Conservation (phyloP, 2,329 filamentous ascomycete species). For the Bipolaris bicolor region DNA sequence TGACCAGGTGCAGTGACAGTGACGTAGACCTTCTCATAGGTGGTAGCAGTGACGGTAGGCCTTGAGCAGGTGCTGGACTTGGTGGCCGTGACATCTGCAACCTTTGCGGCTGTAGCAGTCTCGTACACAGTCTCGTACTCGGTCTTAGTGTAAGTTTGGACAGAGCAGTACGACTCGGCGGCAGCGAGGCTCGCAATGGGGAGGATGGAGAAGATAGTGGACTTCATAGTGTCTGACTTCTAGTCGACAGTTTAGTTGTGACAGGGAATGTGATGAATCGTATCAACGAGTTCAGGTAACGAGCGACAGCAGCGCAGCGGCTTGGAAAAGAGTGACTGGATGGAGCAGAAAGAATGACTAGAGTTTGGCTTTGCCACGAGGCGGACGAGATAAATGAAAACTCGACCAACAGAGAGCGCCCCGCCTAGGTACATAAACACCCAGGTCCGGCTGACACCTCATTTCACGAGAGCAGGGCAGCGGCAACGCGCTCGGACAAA, state of each 20-base stretch:
- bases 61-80: conserved; percentile 11
- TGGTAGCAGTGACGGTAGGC: conserved; percentile 28
- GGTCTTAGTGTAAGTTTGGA: conserved; percentile 26
- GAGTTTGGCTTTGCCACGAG: conserved; percentile 13
- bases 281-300: conserved; percentile 21
- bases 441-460: conserved; percentile 13
- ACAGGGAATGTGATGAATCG: conserved; percentile 6
- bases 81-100: conserved; percentile 6
- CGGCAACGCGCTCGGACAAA: conserved; percentile 14
- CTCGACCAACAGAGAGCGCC: conserved; percentile 6
- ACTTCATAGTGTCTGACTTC: conserved; percentile 32
- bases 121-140: conserved; percentile 18
- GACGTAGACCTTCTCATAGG: conserved; percentile 29
- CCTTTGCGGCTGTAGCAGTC: conserved; percentile 4
- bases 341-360: conserved; percentile 19
- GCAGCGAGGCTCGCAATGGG: conserved; percentile 35
- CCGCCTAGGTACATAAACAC: conserved; percentile 25
- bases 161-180: conserved; percentile 28
- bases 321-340: conserved; percentile 24
- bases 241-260: conserved; percentile 5
- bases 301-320: conserved; percentile 40
- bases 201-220: conserved; percentile 33
- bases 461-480: conserved; percentile 24
- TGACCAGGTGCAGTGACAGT: conserved; percentile 25
- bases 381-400: conserved; percentile 18